Base-by-base conservation (phyloP, 257 asterid species). In the Nicotiana tabacum region DNA sequence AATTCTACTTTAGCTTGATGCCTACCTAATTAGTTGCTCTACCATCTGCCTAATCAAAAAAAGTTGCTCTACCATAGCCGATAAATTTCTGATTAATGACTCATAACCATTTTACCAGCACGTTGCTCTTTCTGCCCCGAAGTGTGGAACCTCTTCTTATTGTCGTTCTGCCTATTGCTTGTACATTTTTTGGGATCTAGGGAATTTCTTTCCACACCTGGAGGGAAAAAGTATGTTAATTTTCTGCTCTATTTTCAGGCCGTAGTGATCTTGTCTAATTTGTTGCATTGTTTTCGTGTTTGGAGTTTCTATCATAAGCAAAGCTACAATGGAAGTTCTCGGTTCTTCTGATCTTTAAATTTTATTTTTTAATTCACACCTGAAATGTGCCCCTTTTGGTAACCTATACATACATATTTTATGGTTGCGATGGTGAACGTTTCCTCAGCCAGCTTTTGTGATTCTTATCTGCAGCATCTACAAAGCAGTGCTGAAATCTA, bases 401-500 rank as follows among this genome's bases (percentile, higher is more conserved):
- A 24, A 74, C 39, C 21, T 48, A 74, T 48, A 74, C 62, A 30
- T 24, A 74, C 15, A 64, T 2, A 69, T 33, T 27, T 55, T 27
- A 1, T 43, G 46, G 11, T 43, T 70, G 62, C 15, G 9, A 27
- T 29, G 39, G 24, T 74, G 39, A 74, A 27, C 48, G 15, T 74
- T 48, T 37, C 3, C 27, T 74, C 24, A 74, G 58, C 51, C 62
- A 74, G 62, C 62, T 74, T 74, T 74, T n/a, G 2, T 81, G 65
- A 55, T 48, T 48, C 39, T 84, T 77, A 18, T 61, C 62, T 85
- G 84, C 89, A 89, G 91, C 87, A 84, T 89, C 81, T 89, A 85
- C 83, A 89, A 77, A 84, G 84, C 86, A 39, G 84, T 89, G 33
- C 53, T 77, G 82, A 87, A 89, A 82, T 82, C 91, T 29, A 89